Conservation (phyloP, 176 grass and related monocot species). For the Tillandsia fasciculata region DNA sequence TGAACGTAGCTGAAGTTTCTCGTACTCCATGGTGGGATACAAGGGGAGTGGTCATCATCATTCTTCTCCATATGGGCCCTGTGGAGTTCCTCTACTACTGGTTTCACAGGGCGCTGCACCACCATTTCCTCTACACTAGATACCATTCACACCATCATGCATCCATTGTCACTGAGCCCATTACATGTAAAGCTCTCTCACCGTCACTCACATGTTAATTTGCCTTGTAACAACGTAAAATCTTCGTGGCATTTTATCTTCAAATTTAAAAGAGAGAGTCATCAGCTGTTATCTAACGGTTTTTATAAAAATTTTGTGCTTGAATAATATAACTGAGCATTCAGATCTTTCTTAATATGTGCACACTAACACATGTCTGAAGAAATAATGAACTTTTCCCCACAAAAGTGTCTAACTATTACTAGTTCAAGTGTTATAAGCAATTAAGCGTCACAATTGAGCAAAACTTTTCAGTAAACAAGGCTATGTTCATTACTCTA, state of each 20-base stretch:
- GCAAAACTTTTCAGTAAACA: background rate
- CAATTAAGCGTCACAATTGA: too few species aligned
- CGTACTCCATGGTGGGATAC: conserved; percentile 47
- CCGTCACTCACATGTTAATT: too few species aligned
- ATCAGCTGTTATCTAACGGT: background rate
- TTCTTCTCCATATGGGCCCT: conserved; percentile 46
- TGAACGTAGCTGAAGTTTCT: background rate
- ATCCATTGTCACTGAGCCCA: conserved; percentile 88
- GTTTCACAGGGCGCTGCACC: conserved; percentile 81
- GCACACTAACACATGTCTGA: too few species aligned
- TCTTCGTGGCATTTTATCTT: background rate
- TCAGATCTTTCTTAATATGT: too few species aligned
- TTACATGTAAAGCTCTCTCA: conserved; percentile 46
- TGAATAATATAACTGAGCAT: too few species aligned
- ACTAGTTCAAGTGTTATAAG: too few species aligned
- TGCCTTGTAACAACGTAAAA: background rate
- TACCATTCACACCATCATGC: conserved; percentile 95
- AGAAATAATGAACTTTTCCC: too few species aligned
- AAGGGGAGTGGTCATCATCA: conserved; percentile 34
- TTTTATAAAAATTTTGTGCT: background rate
- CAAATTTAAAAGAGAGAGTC: background rate
- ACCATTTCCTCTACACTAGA: conserved; percentile 83
- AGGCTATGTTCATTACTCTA: background rate
- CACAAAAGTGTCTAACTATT: too few species aligned
- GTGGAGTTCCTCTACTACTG: conserved; percentile 99